Evolutionary conservation across 2,329 filamentous ascomycete genomes (phyloP), one percentile per base, ranked within the genome.

Genomic region (Paecilomyces formosus): DNA sequence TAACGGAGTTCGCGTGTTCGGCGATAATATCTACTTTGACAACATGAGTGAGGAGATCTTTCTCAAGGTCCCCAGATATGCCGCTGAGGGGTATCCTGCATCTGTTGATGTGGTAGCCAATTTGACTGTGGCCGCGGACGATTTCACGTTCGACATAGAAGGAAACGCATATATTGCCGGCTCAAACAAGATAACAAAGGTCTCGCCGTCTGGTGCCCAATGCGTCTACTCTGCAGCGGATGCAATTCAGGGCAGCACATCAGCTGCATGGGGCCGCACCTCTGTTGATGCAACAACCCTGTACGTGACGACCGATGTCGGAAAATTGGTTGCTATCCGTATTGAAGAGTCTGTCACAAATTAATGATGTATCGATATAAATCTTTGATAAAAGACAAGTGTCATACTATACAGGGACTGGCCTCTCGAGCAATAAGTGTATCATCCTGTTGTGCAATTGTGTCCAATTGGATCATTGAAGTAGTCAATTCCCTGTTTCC

Each of bases 1-100:
- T 11, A 66, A 67, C 26, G 63, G 63, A 1, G 6, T 67, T 3
- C 60, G 63, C 45, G 50, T 63, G 6, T 50, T 54, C 2, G 57
- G 58, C 1, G 57, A 35, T 0, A 33, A 59, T 58, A 58, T 63
- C 2, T 62, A 61, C 24, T 65, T 64, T 45, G 62, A 63, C 0
- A 62, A 62, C 8, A 59, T 58, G 5, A 58, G 57, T 3, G 21
- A 55, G 3, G 54, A 57, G 9, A 58, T 57, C 11, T 62, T 63
- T 33, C 59, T 51, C 4, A 52, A 57, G 8, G 57, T 62, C 1
- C 35, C 56, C 5, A 57, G 62, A 9, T 53, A 49, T 4, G 51
- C 52, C 2, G 55, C 57, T 55, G 58, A 58, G 8, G 11, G 13
- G 9, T 51, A 30, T 1, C 58, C 58, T 1, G 55, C 57, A 2